Base-by-base conservation (phyloP, 2,329 filamentous ascomycete species). In the Xylariaceae sp. region DNA sequence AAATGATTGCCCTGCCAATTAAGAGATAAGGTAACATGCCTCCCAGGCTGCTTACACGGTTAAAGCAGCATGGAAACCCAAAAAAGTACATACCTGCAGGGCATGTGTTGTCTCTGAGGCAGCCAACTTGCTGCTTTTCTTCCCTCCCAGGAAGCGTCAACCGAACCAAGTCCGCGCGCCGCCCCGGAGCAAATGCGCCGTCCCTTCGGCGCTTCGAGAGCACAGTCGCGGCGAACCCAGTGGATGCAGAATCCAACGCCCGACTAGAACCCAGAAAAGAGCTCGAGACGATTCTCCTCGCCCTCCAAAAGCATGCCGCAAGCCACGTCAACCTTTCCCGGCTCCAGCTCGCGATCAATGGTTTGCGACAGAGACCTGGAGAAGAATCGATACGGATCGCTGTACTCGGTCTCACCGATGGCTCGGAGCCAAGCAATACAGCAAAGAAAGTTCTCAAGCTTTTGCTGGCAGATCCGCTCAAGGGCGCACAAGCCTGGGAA, bases 381-480 rank as follows among this genome's bases (percentile, higher is more conserved):
- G 56, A 69, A 24, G 78, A 82, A 56, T 68, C 73, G 2, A 68
- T 81, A 21, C 68, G 78, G 13, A 65, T 83, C 40, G 78, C 77
- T 11, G 65, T 83, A 32, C 57, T 81, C 6, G 73, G 70, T 8
- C 55, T 78, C 18, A 57, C 54, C 12, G 55, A 61, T 32, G 64
- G 59, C 30, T 54, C 59, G 27, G 58, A 61, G 9, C 60, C 68
- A 1, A 61, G 62, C 34, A 56, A 60, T 13, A 73, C 73, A 9
- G 81, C 82, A 3, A 78, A 77, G 55, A 70, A 73, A 43, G 68
- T 96, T 7, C 71, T 88, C 31, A 75, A 80, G 29, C 66, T 89
- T 24, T 63, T 88, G 9, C 66, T 88, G 2, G 81, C 82, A 2
- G 85, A 89, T 59, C 83, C 85, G 4, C 62, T 89, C 48, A 70